Evolutionary conservation across 1,284 basidiomycete species (phyloP), one percentile per base, ranked within the genome.

Genomic region (Sporisorium reilianum): DNA sequence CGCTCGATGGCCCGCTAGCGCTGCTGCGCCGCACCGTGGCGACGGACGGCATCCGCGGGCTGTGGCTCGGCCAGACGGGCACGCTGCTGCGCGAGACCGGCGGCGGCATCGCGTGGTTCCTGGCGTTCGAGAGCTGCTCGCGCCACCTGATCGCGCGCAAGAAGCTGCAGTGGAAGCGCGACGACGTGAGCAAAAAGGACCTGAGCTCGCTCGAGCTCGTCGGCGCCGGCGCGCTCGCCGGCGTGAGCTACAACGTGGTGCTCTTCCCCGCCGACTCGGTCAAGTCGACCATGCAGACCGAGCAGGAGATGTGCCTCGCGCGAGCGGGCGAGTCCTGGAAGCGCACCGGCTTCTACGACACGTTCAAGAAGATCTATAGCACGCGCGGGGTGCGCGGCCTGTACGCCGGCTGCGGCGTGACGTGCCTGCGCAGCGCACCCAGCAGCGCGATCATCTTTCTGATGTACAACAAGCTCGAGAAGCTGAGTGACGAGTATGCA

Each of bases 261-360:
- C 77, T 84, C 20, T 83, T 83, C 67, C 82, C 81, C 9, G 95
- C 95, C 14, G 96, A 99, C 85, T 92, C 92, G 36, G 90, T 98
- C 81, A 99, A 99, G 87, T 94, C 92, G 75, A 89, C 94, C 46
- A 93, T 99, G 85, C 96, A 98, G 88, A 98, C 96, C 0, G 92
- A 92, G 85, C 92, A 92, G 56, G 95, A 97, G 86, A 88, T 97
- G 69, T 87, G 90, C 10, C 64, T 61, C 0, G 56, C 40, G 6
- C 49, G 22, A 1, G 38, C 38, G n/a, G 65, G 61, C 16, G 50
- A 60, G 25, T 59, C 58, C 22, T 90, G 91, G 2, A 80, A 85
- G 32, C 68, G 84, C 20, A 79, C 88, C 42, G 88, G 90, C 9
- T 97, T 97, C 80, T 83, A 89, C 49, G 87, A 88, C 41, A 93